These are phyloP conservation scores for Barnettozyma salicaria DNA, from an alignment of 805 yeast species.

Conservation along the genomic window DNA sequence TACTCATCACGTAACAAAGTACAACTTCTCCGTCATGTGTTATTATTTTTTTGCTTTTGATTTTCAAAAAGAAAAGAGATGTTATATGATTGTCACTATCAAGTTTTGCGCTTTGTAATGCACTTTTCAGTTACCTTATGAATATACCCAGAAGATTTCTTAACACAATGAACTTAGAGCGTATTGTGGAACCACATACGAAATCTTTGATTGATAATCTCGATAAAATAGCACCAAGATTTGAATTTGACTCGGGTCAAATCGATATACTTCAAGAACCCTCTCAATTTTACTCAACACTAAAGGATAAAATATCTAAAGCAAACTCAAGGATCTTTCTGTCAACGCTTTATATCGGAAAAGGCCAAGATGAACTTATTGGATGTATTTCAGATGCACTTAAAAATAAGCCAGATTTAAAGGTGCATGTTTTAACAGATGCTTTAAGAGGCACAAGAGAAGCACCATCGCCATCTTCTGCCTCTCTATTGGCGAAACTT, in stretches of 20 bases:
- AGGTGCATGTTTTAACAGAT: slow-evolving; percentile 73
- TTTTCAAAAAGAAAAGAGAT: not conserved
- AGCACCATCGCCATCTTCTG: slow-evolving; percentile 70
- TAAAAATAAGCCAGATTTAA: slow-evolving; percentile 48
- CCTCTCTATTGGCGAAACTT: slow-evolving; percentile 62
- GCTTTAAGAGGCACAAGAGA: slow-evolving; percentile 92
- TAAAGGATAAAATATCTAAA: slow-evolving; percentile 53
- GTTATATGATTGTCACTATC: too few species aligned
- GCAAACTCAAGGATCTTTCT: slow-evolving; percentile 71
- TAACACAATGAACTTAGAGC: slow-evolving; percentile 3
- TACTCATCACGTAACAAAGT: too few species aligned
- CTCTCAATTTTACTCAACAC: slow-evolving; percentile 56
- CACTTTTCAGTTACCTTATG: slow-evolving; percentile 1
- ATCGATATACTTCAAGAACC: slow-evolving; percentile 65
- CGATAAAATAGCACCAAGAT: slow-evolving; percentile 63
- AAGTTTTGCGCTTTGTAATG: too few species aligned
- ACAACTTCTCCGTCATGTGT: too few species aligned
- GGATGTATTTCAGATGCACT: slow-evolving; percentile 58
- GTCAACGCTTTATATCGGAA: slow-evolving; percentile 84
- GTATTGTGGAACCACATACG: slow-evolving; percentile 38
- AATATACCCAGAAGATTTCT: slow-evolving; percentile 6
- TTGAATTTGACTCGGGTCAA: slow-evolving; percentile 48
- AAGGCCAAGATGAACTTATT: slow-evolving; percentile 69
- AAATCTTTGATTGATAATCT: slow-evolving; percentile 43
- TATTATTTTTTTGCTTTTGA: not conserved